Percentiles rank a stretch among this genome's conserved stretches.
These are phyloP conservation scores for Dendrobium chrysotoxum DNA, from an alignment of 106 monocot species.

Conservation along the genomic window DNA sequence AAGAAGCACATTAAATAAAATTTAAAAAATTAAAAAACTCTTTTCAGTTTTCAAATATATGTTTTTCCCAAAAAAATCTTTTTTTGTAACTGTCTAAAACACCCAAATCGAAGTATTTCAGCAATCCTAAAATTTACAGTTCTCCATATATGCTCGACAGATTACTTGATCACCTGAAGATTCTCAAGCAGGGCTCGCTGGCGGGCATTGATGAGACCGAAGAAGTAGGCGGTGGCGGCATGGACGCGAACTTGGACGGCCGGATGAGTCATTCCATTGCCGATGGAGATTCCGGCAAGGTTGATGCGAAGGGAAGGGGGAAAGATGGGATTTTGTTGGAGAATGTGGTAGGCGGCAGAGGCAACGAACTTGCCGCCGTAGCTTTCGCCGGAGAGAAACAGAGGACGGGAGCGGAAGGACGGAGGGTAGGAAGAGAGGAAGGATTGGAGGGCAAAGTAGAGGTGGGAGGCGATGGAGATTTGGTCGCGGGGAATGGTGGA, in stretches of 20 bases:
- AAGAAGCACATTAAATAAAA: too few species aligned
- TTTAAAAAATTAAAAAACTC: too few species aligned
- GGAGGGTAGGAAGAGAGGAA: conserved; percentile 39
- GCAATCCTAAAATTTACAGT: too few species aligned
- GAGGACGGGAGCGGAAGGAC: conserved; percentile 41
- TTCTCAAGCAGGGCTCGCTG: conserved; percentile 41
- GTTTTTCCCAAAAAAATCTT: too few species aligned
- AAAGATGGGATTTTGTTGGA: conserved; percentile 21
- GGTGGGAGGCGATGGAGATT: conserved; percentile 37
- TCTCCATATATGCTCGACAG: too few species aligned
- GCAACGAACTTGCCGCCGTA: conserved; percentile 91
- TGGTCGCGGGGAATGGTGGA: conserved; percentile 55
- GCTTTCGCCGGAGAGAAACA: conserved; percentile 84
- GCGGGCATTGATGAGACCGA: conserved; percentile 51
- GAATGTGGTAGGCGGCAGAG: conserved; percentile 40
- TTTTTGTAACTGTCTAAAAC: too few species aligned
- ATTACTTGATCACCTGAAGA: background rate
- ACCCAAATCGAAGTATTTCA: too few species aligned
- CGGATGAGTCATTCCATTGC: conserved; percentile 84
- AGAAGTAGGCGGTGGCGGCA: conserved; percentile 54
- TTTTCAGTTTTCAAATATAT: too few species aligned
- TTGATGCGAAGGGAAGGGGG: conserved; percentile 23
- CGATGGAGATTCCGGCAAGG: conserved; percentile 67
- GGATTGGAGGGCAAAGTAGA: conserved; percentile 41
- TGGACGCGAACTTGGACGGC: conserved; percentile 55